Base-by-base conservation (phyloP, 2,329 filamentous ascomycete species). In the Hymenoscyphus repandus region DNA sequence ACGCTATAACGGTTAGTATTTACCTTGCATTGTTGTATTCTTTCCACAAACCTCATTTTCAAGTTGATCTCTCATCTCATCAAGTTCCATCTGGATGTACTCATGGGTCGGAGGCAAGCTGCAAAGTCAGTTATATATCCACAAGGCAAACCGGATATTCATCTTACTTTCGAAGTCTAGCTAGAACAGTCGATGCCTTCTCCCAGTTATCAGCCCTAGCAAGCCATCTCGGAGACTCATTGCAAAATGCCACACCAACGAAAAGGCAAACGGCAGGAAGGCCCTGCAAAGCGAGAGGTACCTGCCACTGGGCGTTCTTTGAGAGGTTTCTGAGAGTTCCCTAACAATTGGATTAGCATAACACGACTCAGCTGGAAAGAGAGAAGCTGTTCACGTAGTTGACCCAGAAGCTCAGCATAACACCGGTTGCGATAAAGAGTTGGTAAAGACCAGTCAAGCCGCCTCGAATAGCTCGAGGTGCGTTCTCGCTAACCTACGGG, bases 201-300 rank as follows among this genome's bases (percentile, higher is more conserved):
- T 88, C 83, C 82, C 82, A 86, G 56, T 82, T 75, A 59, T 86
- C 83, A 59, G 80, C 75, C 58, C 81, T 79, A 20, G 83, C 85
- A 20, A 85, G 76, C 78, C 80, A 88, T 57, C 85, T 76, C 12
- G 84, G 83, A 6, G 80, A 85, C 56, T 78, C 75, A 10, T 73
- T 73, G 62, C 82, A 84, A 45, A 83, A 65, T 1, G 78, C 62
- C 74, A 88, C 85, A 57, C 80, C 79, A 13, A 71, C 31, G 30
- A 84, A 70, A 12, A 88, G 72, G 30, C 81, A 73, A 50, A 85
- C 57, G 1, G 83, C 83, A 0, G 85, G 84, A 3, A 87, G 69
- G 47, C 74, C 76, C 65, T 88, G 85, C 52, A 86, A 73, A 9
- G 78, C 75, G 3, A 88, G 71, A 0, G 85, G 84, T 1, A 87